phyloP scores from a whole-genome alignment of 352 stramenopile genomes.

The Saprolegnia diclina region DNA sequence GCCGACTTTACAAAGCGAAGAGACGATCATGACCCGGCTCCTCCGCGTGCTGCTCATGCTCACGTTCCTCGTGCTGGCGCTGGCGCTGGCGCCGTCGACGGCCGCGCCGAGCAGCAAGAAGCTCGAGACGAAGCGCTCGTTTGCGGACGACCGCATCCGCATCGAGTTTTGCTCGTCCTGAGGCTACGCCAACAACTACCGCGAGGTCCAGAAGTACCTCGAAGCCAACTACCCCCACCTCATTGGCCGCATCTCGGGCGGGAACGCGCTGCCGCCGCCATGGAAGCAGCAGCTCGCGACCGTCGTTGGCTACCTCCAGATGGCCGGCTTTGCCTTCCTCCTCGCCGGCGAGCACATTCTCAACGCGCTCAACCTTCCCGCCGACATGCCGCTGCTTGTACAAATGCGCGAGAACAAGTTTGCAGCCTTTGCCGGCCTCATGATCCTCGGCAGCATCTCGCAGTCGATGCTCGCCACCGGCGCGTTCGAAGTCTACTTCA shows the following conservation, averaged over 20 bases:
- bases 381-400: constrained; percentile 43
- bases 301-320: constrained; percentile 22
- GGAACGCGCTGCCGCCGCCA: constrained; percentile 32
- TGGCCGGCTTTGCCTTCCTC: constrained; percentile 24
- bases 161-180: constrained; percentile 68
- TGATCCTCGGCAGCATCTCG: constrained; percentile 56
- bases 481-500: constrained; percentile 80
- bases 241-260: constrained; percentile 51
- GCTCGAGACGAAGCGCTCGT: constrained; percentile 3
- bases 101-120: constrained; percentile 11
- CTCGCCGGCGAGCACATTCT: constrained; percentile 25
- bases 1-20: too few relatives aligned
- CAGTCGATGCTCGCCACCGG: constrained; percentile 60
- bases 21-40: constrained; percentile 8
- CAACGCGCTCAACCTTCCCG: constrained; percentile 3
- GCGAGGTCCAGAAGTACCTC: constrained; percentile 56
- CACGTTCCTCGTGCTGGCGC: constrained; percentile 15
- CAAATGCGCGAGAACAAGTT: constrained; percentile 73
- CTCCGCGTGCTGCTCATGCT: constrained; percentile 20
- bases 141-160: constrained; percentile 49
- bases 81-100: constrained; percentile 11
- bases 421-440: constrained; percentile 52
- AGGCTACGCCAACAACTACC: constrained; percentile 76
- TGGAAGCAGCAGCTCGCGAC: constrained; percentile 22
- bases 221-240: constrained; percentile 73